A percentile compares a stretch with the other conserved stretches of the same genome.
Conservation (phyloP, 208 protist species). For the Leishmania tropica region DNA sequence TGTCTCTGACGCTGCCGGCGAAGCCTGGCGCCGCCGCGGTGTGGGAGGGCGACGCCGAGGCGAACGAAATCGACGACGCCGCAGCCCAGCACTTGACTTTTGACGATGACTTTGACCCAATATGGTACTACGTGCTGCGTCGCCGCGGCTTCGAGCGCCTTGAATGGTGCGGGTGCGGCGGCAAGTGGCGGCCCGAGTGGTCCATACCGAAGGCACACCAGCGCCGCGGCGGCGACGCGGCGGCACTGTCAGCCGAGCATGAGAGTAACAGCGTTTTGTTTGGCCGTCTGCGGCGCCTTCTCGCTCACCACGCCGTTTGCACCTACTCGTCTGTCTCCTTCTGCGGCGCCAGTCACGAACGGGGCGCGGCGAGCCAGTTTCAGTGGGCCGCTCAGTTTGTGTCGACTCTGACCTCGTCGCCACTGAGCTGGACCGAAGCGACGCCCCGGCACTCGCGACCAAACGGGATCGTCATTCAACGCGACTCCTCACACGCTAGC, state of each 20-base stretch:
- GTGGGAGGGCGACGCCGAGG: slow-evolving; percentile 24
- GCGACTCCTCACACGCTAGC: not conserved
- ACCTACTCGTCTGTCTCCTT: slow-evolving; percentile 72
- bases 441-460: slow-evolving; percentile 74
- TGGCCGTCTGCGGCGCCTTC: slow-evolving; percentile 34
- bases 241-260: not conserved
- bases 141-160: slow-evolving; percentile 55
- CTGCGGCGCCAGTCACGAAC: slow-evolving; percentile 43
- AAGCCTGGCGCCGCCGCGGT: slow-evolving; percentile 1
- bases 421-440: slow-evolving; percentile 67
- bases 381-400: slow-evolving; percentile 85
- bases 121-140: slow-evolving; percentile 75
- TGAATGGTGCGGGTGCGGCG: slow-evolving; percentile 81
- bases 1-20: slow-evolving; percentile 28
- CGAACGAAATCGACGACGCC: slow-evolving; percentile 18
- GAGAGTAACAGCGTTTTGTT: not conserved
- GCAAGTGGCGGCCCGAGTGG: slow-evolving; percentile 79
- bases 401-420: slow-evolving; percentile 78
- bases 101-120: slow-evolving; percentile 68
- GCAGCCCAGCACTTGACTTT: slow-evolving; percentile 55
- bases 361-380: slow-evolving; percentile 35
- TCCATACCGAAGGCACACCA: slow-evolving; percentile 19
- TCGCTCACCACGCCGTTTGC: slow-evolving; percentile 78
- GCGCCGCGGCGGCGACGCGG: not conserved
- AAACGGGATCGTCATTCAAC: slow-evolving; percentile 39